Evolutionary conservation across 2,329 filamentous ascomycete species (phyloP), one percentile per base, ranked within the genome.

Genomic region (Arachnopeziza araneosa): DNA sequence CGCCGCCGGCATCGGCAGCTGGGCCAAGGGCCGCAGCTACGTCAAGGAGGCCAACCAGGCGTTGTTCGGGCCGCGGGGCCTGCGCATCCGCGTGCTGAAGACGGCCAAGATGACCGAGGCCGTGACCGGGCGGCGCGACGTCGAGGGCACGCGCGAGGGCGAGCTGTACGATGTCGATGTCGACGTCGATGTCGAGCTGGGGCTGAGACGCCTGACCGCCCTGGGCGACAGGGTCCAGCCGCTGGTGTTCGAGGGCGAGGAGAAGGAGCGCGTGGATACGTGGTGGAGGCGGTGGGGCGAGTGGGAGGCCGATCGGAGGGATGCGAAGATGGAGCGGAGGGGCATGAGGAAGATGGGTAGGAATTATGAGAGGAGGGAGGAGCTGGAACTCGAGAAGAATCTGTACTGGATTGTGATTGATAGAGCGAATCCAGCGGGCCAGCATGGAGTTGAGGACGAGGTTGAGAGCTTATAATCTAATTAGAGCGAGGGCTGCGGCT

Each of bases 381-480:
- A 7, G 5, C 17, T 54, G 1, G 57, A 57, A 17, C 8, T 60
- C n/a, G 52, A 56, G 12, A 50, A 60, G 56, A 61, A 61, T 50
- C 55, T 59, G 12, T 59, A 60, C 24, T 64, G 60, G 60, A 57
- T 63, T 50, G 60, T 63, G 3, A 58, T 64, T 50, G 55, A 60
- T 17, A 61, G 55, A 23, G 57, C 36, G 26, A 57, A 64, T 12
- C 26, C 26, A 21, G 3, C 30, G 60, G 49, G 50, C 58, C 4
- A 30, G 22, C 24, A 50, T 8, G 30, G 48, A 9, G 54, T 24
- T 1, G 57, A 58, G 17, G 60, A 54, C 48, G 60, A 62, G 54
- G 54, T 64, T 48, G 58, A 59, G 24, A 60, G 57, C n/a, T 51
- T 57, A 22, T 48, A 60, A 2, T 55, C 57, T 23, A 51, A 52